Evolutionary conservation across 306 rosid genomes (phyloP), one percentile per base, ranked within the genome.

Genomic region (Cucumis sativus): DNA sequence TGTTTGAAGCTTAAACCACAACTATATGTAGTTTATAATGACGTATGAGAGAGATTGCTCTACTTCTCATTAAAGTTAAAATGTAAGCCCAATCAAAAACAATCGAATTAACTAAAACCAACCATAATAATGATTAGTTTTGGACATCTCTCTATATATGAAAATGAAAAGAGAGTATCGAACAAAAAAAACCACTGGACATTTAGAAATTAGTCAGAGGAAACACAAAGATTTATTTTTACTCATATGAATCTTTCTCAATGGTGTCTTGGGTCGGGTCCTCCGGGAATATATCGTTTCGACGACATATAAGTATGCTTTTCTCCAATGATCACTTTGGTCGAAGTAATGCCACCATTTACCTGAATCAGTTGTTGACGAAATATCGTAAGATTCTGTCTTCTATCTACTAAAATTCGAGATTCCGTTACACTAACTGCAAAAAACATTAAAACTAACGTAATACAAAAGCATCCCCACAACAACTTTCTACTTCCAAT

Each of bases 201-300:
- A 33, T 33, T 33, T 33, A 33, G 37, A 16, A 2, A 1, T 28
- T 23, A 23, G 25, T 23, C 41, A 0, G n/a, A 35, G 3, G 70
- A 5, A 64, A n/a, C 23, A 35, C 47, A 0, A 20, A 1, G 1
- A 1, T 30, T 62, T 62, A 25, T 11, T 60, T 13, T 5, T 56
- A 5, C 10, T 43, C 16, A 17, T 10, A n/a, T 28, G 51, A 47
- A 65, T 41, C 35, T 23, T 23, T 23, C 25, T 71, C 41, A 71
- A 8, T 71, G 76, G 8, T 71, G 76, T 71, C 20, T 71, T 3
- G 60, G 59, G 16, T 71, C 76, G 7, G 76, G 76, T 71, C 76
- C 76, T 0, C 76, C 76, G 23, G 76, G 76, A 8, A 52, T 71
- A 49, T 21, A 71, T 8, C 76, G 23, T 16, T 71, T 71, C 2